Evolutionary conservation across 139 green algal species (phyloP).

Genomic region (Chlamydomonas sp.): DNA sequence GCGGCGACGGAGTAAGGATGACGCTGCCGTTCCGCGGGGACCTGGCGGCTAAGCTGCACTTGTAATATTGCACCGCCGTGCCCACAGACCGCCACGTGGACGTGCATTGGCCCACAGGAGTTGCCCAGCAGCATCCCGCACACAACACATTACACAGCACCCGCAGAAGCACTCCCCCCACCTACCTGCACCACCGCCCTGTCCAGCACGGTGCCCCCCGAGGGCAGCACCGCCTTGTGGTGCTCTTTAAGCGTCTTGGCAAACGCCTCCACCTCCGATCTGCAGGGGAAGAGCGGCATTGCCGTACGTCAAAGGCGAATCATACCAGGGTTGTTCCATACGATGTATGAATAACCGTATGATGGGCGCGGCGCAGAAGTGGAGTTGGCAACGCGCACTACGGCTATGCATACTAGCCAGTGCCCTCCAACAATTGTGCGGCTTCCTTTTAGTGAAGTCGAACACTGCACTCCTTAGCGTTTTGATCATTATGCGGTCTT

Average conservation of each 20-base stretch:
- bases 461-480: too few species aligned
- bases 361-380: background rate
- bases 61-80: background rate
- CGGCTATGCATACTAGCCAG: background rate
- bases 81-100: background rate
- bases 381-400: background rate
- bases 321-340: too few species aligned
- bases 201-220: slow-evolving; percentile 90
- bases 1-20: background rate
- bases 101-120: background rate
- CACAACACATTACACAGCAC: background rate
- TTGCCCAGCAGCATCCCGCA: background rate
- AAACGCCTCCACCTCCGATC: slow-evolving; percentile 88
- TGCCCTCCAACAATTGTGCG: background rate
- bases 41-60: background rate
- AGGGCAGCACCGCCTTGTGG: slow-evolving; percentile 72
- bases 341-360: background rate
- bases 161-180: background rate
- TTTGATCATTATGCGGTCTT: background rate
- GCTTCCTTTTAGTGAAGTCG: background rate
- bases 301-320: too few species aligned
- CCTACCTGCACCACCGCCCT: slow-evolving; percentile 82
- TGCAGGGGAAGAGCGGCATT: slow-evolving; percentile 4
- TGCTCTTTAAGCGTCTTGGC: slow-evolving; percentile 81
- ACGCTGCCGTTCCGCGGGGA: background rate